A percentile compares a stretch with the other conserved stretches of the same genome.
phyloP scores from a whole-genome alignment of 176 grass and related monocot genomes.

The Musa acuminata region DNA sequence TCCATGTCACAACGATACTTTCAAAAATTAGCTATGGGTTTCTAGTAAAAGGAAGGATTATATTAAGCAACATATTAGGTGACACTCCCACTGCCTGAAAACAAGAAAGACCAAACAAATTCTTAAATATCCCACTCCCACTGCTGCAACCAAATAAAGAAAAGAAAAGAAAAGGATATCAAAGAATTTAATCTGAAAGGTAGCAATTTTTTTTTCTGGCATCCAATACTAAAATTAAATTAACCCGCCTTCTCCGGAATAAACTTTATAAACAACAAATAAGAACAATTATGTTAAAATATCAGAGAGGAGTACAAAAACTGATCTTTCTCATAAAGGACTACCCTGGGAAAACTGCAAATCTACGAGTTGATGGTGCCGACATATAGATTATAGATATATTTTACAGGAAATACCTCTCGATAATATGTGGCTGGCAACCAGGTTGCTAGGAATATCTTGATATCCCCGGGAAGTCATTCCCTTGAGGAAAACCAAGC shows the following conservation, averaged over 20 bases:
- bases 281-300: neutral
- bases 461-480: neutral
- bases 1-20: neutral
- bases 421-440: neutral
- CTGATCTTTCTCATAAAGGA: neutral
- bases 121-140: neutral
- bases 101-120: neutral
- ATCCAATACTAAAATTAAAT: neutral
- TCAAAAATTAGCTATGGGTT: neutral
- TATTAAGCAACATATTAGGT: neutral
- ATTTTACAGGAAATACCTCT: neutral
- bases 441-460: neutral
- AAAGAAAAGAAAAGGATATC: neutral
- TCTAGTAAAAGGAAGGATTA: neutral
- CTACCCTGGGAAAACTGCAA: neutral
- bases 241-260: neutral
- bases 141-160: neutral
- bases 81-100: neutral
- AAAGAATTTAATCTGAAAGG: too few relatives aligned
- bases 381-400: neutral
- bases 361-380: neutral
- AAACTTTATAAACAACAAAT: neutral
- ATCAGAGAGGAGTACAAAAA: neutral
- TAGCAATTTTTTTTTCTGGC: too few relatives aligned
- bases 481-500: neutral